Conservation (phyloP, 768 basidiomycete genomes). For the Omphalotus guepiniiformis region DNA sequence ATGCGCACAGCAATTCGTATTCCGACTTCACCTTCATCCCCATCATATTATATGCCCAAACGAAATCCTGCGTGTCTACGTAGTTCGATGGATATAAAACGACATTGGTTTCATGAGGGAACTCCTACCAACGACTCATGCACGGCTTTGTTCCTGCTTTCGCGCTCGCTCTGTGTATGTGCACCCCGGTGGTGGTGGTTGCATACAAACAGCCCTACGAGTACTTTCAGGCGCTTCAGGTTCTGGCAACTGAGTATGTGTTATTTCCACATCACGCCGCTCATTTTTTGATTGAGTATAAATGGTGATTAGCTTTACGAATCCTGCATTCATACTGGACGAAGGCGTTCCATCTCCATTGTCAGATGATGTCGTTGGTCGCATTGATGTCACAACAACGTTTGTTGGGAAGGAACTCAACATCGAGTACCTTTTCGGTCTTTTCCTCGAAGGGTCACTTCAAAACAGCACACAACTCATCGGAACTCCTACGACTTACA, state of each 20-base stretch:
- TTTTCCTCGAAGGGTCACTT: slow-evolving; percentile 1
- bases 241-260: background rate
- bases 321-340: background rate
- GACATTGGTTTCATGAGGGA: too few relatives aligned
- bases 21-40: too few relatives aligned
- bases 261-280: too few relatives aligned
- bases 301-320: background rate
- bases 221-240: background rate
- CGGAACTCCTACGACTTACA: background rate
- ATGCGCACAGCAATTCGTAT: too few relatives aligned
- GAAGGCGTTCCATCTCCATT: background rate
- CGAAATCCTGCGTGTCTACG: too few relatives aligned
- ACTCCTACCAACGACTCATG: too few relatives aligned
- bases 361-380: background rate
- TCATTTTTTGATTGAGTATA: too few relatives aligned
- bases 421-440: slow-evolving; percentile 5
- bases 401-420: slow-evolving; percentile 5
- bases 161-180: too few relatives aligned
- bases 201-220: background rate
- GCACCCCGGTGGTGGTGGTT: too few relatives aligned
- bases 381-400: slow-evolving; percentile 1
- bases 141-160: too few relatives aligned
- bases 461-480: slow-evolving; percentile 8
- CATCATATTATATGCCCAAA: too few relatives aligned
- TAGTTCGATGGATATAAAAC: too few relatives aligned